phyloP scores from a whole-genome alignment of 495 filamentous ascomycete species.

The Hypomontagnella submonticulosa region DNA sequence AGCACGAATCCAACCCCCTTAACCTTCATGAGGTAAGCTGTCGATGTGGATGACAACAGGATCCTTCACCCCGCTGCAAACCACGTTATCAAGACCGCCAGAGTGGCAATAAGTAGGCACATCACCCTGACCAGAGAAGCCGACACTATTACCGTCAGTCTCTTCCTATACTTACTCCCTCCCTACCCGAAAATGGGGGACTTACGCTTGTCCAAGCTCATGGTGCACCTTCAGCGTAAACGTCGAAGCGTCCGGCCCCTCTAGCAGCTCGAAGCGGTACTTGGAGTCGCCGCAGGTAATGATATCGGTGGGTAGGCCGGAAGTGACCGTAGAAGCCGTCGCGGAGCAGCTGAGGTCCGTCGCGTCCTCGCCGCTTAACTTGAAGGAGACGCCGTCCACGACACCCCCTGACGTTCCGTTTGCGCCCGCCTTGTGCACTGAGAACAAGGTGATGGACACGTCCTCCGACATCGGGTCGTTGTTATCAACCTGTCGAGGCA shows the following conservation, averaged over 20 bases:
- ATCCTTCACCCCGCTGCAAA: constrained; percentile 20
- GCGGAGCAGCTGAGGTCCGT: constrained; percentile 22
- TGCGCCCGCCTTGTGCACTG: constrained; percentile 25
- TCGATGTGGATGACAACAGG: constrained; percentile 19
- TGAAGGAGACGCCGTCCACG: constrained; percentile 31
- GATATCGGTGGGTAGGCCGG: neutral
- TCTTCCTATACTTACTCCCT: too few relatives aligned
- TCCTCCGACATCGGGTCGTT: constrained; percentile 16
- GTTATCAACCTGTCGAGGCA: too few relatives aligned
- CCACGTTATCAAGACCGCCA: constrained; percentile 14
- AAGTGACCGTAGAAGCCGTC: constrained; percentile 2
- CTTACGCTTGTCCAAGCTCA: constrained; percentile 22
- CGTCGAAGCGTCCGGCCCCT: constrained; percentile 6
- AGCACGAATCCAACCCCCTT: neutral
- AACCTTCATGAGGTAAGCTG: neutral
- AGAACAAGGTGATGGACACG: constrained; percentile 16
- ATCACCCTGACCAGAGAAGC: constrained; percentile 14
- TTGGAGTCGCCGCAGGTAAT: constrained; percentile 19
- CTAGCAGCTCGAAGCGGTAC: constrained; percentile 25
- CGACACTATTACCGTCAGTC: neutral
- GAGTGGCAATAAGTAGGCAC: constrained; percentile 22
- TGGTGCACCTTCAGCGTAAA: constrained; percentile 17
- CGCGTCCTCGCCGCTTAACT: constrained; percentile 19
- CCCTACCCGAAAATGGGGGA: neutral
- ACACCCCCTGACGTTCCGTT: neutral